Percentiles rank a stretch among this genome's conserved stretches.
Conservation (phyloP, 73 alveolate species). For the Blepharisma japonicum region DNA sequence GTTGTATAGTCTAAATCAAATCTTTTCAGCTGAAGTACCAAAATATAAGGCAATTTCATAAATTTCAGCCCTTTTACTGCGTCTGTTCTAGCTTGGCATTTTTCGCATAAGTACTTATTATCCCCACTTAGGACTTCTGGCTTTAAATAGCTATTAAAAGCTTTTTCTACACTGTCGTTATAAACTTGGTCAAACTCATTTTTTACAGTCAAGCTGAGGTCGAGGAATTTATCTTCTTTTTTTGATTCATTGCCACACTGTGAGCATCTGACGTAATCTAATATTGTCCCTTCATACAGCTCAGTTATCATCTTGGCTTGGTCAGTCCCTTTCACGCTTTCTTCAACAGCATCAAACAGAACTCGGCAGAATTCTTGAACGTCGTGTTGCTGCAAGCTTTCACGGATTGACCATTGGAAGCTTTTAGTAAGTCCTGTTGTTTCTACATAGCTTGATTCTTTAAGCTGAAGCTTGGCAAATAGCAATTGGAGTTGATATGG, state of each 20-base stretch:
- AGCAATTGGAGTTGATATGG: constrained; percentile 63
- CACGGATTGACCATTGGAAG: constrained; percentile 57
- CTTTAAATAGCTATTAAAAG: constrained; percentile 80
- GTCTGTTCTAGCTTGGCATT: constrained; percentile 79
- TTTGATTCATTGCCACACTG: constrained; percentile 82
- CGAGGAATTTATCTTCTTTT: constrained; percentile 66
- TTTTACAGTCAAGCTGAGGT: constrained; percentile 78
- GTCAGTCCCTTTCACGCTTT: constrained; percentile 56
- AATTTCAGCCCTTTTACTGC: constrained; percentile 87
- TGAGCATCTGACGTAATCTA: constrained; percentile 73
- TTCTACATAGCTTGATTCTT: constrained; percentile 25
- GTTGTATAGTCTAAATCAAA: constrained; percentile 81
- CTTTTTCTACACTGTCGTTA: constrained; percentile 81
- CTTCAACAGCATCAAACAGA: constrained; percentile 91
- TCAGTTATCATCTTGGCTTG: constrained; percentile 54
- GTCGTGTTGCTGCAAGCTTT: constrained; percentile 65
- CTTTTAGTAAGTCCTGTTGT: constrained; percentile 45
- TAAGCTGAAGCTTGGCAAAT: constrained; percentile 51
- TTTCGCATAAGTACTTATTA: constrained; percentile 82
- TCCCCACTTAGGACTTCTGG: constrained; percentile 79
- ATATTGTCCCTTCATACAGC: constrained; percentile 60
- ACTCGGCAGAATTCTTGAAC: constrained; percentile 87
- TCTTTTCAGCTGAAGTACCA: constrained; percentile 76
- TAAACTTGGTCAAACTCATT: constrained; percentile 70
- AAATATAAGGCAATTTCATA: constrained; percentile 65